Percentiles rank a stretch among this genome's conserved stretches.
phyloP scores from a whole-genome alignment of 441 rosid genomes.

The Gossypium davidsonii region DNA sequence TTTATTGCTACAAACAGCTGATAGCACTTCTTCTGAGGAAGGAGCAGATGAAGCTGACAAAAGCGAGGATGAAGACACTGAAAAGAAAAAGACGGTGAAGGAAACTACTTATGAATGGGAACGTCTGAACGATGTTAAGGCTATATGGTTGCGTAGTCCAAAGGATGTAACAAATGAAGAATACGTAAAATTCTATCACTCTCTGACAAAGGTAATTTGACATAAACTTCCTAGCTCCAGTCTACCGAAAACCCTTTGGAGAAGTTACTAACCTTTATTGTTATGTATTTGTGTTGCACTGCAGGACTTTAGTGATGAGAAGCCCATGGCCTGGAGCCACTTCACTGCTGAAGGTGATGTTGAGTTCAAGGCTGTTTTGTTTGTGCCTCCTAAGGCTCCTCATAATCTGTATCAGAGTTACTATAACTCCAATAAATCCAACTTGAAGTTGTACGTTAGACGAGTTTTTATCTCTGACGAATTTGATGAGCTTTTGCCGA shows the following conservation, averaged over 20 bases:
- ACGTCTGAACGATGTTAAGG: slow-evolving; percentile 84
- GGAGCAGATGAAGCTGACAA: slow-evolving; percentile 45
- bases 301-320: slow-evolving; percentile 80
- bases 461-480: slow-evolving; percentile 93
- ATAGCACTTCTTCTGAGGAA: slow-evolving; percentile 50
- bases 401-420: slow-evolving; percentile 87
- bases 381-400: slow-evolving; percentile 93
- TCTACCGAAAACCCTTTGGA: not conserved
- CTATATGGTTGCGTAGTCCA: slow-evolving; percentile 91
- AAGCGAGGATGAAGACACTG: slow-evolving; percentile 61
- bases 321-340: slow-evolving; percentile 88
- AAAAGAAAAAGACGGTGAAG: slow-evolving; percentile 70
- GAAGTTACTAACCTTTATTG: slow-evolving; percentile 5
- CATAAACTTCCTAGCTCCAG: not conserved
- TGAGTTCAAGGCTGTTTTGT: slow-evolving; percentile 85
- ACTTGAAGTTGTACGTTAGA: slow-evolving; percentile 84
- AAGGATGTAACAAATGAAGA: slow-evolving; percentile 90
- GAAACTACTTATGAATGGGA: slow-evolving; percentile 36
- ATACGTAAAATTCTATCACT: slow-evolving; percentile 72
- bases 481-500: slow-evolving; percentile 89
- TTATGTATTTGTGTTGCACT: slow-evolving; percentile 16
- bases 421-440: slow-evolving; percentile 71
- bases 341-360: slow-evolving; percentile 95
- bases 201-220: slow-evolving; percentile 69
- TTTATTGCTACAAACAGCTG: slow-evolving; percentile 30